Conservation (phyloP, 345 rosid species). For the Orychophragmus violaceus region DNA sequence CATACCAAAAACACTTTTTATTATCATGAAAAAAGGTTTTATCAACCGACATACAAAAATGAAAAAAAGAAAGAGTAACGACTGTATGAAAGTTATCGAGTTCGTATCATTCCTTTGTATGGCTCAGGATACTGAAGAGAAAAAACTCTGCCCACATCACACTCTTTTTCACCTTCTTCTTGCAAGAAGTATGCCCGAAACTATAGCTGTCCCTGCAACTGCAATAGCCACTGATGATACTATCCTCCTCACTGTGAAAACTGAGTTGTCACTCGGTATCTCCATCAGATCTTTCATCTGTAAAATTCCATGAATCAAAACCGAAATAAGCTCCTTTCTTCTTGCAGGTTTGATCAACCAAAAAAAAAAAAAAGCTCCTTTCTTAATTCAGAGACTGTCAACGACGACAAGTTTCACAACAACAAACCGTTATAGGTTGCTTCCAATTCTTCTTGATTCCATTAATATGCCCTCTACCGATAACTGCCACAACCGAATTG, state of each 20-base stretch:
- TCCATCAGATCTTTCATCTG: constrained; percentile 65
- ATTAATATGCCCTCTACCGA: constrained; percentile 89
- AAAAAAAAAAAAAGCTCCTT: neutral
- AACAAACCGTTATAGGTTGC: constrained; percentile 65
- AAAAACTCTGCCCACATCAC: neutral
- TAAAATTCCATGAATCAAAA: neutral
- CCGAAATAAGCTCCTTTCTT: neutral
- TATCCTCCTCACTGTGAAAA: constrained; percentile 40
- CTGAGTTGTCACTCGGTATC: constrained; percentile 45
- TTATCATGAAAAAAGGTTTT: neutral
- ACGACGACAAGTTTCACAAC: neutral
- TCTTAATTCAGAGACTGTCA: neutral
- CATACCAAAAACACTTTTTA: no score
- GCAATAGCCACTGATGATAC: constrained; percentile 57
- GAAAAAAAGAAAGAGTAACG: neutral
- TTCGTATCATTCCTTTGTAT: constrained; percentile 19
- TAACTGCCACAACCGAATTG: constrained; percentile 80
- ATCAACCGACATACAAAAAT: neutral
- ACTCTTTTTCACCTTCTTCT: constrained; percentile 44
- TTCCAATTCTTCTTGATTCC: constrained; percentile 88
- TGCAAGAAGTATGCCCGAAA: constrained; percentile 56
- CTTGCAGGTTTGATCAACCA: no score
- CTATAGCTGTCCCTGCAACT: constrained; percentile 62
- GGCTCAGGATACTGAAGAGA: constrained; percentile 7
- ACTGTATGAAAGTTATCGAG: constrained; percentile 4